Conservation (phyloP, 2,329 filamentous ascomycete species). For the Nigrospora osmanthi region DNA sequence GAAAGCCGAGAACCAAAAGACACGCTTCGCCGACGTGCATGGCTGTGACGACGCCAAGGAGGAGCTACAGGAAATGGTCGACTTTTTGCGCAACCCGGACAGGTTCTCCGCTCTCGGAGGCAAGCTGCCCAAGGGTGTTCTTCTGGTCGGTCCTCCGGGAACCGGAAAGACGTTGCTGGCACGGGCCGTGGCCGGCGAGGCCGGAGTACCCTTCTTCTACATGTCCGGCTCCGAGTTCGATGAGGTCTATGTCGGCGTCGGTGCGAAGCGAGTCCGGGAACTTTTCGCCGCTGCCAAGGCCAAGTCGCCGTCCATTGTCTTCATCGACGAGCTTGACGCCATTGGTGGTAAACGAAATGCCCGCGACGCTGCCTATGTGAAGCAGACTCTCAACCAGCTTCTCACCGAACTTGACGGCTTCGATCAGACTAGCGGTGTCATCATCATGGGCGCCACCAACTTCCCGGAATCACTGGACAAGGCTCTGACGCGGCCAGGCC, state of each 20-base stretch:
- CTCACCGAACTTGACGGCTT: slow-evolving; percentile 96
- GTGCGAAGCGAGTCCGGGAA: slow-evolving; percentile 91
- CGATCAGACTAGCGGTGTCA: slow-evolving; percentile 87
- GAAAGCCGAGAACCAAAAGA: slow-evolving; percentile 86
- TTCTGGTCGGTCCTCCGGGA: slow-evolving; percentile 90
- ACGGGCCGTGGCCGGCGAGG: slow-evolving; percentile 91
- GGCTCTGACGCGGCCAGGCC: slow-evolving; percentile 85
- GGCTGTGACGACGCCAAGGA: slow-evolving; percentile 98
- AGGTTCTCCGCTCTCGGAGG: slow-evolving; percentile 91
- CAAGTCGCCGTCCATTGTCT: slow-evolving; percentile 89
- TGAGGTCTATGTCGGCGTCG: slow-evolving; percentile 95
- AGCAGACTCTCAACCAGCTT: slow-evolving; percentile 95
- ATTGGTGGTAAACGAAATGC: slow-evolving; percentile 92
- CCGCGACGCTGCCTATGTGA: slow-evolving; percentile 87
- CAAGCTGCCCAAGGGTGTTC: slow-evolving; percentile 92
- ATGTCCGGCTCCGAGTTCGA: slow-evolving; percentile 99
- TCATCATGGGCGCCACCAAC: slow-evolving; percentile 94
- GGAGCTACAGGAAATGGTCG: slow-evolving; percentile 91
- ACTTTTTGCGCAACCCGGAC: slow-evolving; percentile 89
- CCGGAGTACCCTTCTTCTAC: slow-evolving; percentile 98
- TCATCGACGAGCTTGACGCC: slow-evolving; percentile 90
- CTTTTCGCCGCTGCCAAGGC: slow-evolving; percentile 75
- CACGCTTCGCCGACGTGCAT: slow-evolving; percentile 88
- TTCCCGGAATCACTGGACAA: slow-evolving; percentile 93
- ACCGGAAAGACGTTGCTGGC: slow-evolving; percentile 96